Evolutionary conservation across 441 rosid species (phyloP).

Genomic region (Metrosideros polymorpha): DNA sequence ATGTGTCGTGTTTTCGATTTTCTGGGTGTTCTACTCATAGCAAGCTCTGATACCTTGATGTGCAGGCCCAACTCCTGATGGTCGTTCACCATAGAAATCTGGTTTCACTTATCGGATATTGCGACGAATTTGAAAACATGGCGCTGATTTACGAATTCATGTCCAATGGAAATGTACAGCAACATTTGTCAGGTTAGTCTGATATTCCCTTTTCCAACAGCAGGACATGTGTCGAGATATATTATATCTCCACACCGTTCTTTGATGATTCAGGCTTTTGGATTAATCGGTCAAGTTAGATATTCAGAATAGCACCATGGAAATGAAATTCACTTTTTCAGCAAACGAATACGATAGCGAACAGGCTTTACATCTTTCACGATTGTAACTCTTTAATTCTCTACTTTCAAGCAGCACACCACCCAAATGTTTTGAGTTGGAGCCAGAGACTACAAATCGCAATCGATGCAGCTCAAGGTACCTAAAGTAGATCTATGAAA

Average conservation of each 20-base stretch:
- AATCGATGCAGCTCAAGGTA: slow-evolving; percentile 1
- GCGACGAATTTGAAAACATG: not conserved
- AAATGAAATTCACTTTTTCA: not conserved
- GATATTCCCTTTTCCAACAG: not conserved
- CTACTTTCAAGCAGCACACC: not conserved
- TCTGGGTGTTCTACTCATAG: not conserved
- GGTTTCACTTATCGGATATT: slow-evolving; percentile 2
- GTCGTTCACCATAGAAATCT: slow-evolving; percentile 2
- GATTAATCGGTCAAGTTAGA: not conserved
- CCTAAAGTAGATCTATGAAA: not conserved
- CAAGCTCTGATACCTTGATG: not conserved
- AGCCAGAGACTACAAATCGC: not conserved
- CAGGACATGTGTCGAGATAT: slow-evolving; percentile 2
- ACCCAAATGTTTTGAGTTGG: not conserved
- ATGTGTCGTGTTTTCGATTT: not conserved
- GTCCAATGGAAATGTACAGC: not conserved
- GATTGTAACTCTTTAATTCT: not conserved
- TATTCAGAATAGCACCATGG: not conserved
- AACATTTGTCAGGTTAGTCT: not conserved
- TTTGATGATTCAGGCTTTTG: not conserved
- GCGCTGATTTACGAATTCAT: not conserved
- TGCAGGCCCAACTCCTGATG: not conserved
- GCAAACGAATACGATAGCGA: slow-evolving; percentile 15
- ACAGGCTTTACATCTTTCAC: not conserved
- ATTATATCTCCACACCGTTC: not conserved